Evolutionary conservation across 257 asterid species (phyloP), one percentile per base, ranked within the genome.

Genomic region (Dorcoceras hygrometricum): DNA sequence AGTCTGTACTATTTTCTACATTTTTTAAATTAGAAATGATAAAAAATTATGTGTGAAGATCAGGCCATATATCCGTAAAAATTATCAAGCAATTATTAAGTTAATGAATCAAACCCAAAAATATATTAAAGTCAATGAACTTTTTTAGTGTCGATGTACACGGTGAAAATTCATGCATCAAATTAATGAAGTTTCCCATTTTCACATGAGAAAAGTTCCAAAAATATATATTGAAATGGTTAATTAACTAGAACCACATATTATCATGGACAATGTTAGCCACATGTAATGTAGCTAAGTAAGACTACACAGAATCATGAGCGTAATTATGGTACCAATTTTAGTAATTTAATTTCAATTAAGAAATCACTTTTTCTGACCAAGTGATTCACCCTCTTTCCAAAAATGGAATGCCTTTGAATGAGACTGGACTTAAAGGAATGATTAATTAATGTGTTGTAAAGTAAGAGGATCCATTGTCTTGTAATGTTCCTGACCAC

Each of bases 271-370:
- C 5, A 27, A 39, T 70, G 79, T 43, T 76, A 34, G 78, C 75
- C 91, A 82, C 88, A 78, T 84, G 88, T 66, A 62, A 63, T 75
- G 86, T 73, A 71, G 65, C 27, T 75, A 63, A 62, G 59, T 46
- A 65, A 59, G 67, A 75, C 43, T 29, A 62, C 72, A 63, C 29
- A 25, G 26, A 27, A 48, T 64, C 34, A 69, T 71, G 59, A 77
- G 36, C 73, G 50, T 26, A 24, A 59, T 70, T 55, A 79, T 27
- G 12, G 20, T 43, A 19, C 73, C 20, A 61, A 69, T 46, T 48
- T 29, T 27, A 65, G 28, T 36, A 65, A 56, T 55, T 68, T 57
- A 57, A 69, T 29, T 74, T 63, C 74, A 53, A 57, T 25, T 12
- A 24, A 25, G 71, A 70, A 73, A 56, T 58, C 62, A 39, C 68